Evolutionary conservation across 2,329 filamentous ascomycete species (phyloP), one percentile per base, ranked within the genome.

Genomic region (Penicillium sp.): DNA sequence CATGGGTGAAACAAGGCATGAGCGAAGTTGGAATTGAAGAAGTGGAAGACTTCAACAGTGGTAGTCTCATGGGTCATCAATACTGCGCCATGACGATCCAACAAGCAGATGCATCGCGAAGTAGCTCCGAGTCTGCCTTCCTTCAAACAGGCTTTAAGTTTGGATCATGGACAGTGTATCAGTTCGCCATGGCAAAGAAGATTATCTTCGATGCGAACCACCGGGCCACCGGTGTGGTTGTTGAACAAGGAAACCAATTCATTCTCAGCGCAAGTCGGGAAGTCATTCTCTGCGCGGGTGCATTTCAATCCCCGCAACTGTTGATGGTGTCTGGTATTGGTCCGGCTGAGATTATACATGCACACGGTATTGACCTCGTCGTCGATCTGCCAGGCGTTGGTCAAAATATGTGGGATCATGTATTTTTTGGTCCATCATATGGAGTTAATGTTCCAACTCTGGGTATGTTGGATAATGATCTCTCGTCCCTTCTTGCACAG

Each of bases 281-380:
- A 60, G 72, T 77, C 2, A 76, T 79, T 39, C 53, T 86, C 2
- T 75, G 81, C 0, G 80, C 77, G 1, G 83, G 83, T 6, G 72
- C 76, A 2, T 82, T 81, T 63, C 81, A 83, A 61, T 78, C 80
- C 0, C 82, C 83, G 0, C 80, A 84, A 56, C 67, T 83, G 6
- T 71, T 84, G 6, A 80, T 82, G 71, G 73, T 81, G 4, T 81
- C 78, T 40, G 81, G 81, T 1, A 67, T 78, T 53, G 81, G 81
- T 0, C 79, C 79, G 1, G 50, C 49, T 0, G 52, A 57, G 14
- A 55, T 52, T 4, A 61, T 72, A 5, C 34, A 57, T 16, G 54
- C 66, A 13, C 59, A 67, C 31, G 56, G 49, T 2, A 72, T 73
- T 43, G 50, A 64, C 5, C 54, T 67, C 1, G 49, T 74, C 11